These are phyloP conservation scores for Nakazawaea pomicola DNA, from an alignment of 805 yeast genomes.

Conservation along the genomic window DNA sequence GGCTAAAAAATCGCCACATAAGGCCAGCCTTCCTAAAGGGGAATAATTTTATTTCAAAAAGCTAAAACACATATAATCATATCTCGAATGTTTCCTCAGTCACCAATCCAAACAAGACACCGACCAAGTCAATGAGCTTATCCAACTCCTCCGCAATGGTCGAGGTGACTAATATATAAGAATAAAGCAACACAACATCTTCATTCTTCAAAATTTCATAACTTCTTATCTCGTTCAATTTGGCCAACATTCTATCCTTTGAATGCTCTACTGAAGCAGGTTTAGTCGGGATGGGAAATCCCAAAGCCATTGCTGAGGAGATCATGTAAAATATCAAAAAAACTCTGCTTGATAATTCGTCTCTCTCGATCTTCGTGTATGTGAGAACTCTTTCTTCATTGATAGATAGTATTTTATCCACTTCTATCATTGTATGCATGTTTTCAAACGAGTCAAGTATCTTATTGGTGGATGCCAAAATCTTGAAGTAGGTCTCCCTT, in stretches of 20 bases:
- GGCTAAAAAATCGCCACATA: too few species aligned
- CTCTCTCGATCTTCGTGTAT: conserved; percentile 51
- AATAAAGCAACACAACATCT: conserved; percentile 72
- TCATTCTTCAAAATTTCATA: conserved; percentile 44
- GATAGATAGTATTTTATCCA: conserved; percentile 48
- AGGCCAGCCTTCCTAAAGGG: too few species aligned
- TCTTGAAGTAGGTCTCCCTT: conserved; percentile 37
- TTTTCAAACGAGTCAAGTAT: conserved; percentile 75
- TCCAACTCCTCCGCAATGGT: conserved; percentile 63
- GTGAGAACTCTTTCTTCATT: conserved; percentile 54
- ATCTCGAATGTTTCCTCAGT: conserved; percentile 56
- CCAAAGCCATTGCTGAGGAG: conserved; percentile 69
- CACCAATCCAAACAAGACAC: conserved; percentile 60
- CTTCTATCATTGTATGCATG: conserved; percentile 60
- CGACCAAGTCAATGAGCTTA: conserved; percentile 47
- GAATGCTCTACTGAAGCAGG: conserved; percentile 78
- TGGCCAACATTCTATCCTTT: conserved; percentile 60
- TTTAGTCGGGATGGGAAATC: conserved; percentile 72
- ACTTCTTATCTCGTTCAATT: conserved; percentile 54
- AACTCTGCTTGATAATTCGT: conserved; percentile 65
- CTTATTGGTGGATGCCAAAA: conserved; percentile 53
- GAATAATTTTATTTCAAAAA: too few species aligned
- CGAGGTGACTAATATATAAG: conserved; percentile 68
- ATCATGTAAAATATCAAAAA: conserved; percentile 75
- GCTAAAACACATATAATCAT: too few species aligned